Evolutionary conservation across 2,329 filamentous ascomycete genomes (phyloP), one percentile per base, ranked within the genome.

Genomic region (Arthrobotrys megalospora): DNA sequence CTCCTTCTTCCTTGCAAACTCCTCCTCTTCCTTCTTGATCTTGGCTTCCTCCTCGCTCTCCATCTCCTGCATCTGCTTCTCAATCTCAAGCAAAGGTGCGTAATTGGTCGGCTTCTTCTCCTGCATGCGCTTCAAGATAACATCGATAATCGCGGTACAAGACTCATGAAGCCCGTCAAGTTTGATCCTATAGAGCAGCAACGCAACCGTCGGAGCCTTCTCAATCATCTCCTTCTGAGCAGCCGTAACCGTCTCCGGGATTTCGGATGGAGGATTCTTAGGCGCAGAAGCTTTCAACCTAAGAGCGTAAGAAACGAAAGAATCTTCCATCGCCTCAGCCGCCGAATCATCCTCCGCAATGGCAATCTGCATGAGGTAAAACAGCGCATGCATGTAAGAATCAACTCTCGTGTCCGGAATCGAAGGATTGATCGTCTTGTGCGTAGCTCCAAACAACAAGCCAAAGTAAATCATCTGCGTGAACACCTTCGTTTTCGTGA

Each of bases 391-490:
- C 36, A 98, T 85, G 84, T 97, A 97, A 0, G 93, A 92, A 85
- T 99, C 96, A 7, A 97, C 88, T 66, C 96, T 90, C 0, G 94
- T 97, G 10, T 88, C 87, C 7, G 93, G 93, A 28, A 98, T 91
- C 16, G 87, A 89, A 0, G 93, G 91, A 0, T 92, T 93, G 32
- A 90, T 87, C 58, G 88, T 88, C 68, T 90, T 87, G 21, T 90
- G 90, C 34, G 91, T 89, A 4, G 96, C 86, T 1, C 93, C 90
- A 83, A 97, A 98, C 16, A 94, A 87, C 12, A 99, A 87, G 21
- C 93, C 91, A 83, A 96, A 96, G 85, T 94, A 96, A 62, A 98
- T 89, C 79, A 97, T 89, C 83, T 97, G 94, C 8, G 91, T 91
- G 83, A 99, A 99, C 80, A 97, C 88, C 73, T 92, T 90, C 2